Base-by-base conservation (phyloP, 768 basidiomycete genomes). In the Cyclocybe aegerita region DNA sequence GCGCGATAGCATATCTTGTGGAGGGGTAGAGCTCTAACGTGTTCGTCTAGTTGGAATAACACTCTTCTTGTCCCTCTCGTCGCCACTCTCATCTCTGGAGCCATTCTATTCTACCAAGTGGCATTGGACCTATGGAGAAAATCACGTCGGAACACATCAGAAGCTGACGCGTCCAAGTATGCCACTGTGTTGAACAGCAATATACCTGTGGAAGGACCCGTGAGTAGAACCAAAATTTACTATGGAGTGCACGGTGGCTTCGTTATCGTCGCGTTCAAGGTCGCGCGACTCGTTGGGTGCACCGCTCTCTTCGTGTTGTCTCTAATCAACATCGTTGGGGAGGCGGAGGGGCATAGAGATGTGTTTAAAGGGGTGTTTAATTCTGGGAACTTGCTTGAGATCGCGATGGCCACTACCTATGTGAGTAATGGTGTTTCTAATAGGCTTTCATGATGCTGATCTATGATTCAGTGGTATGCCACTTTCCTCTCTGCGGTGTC, bases 401-500 rank as follows among this genome's bases (percentile, higher is more conserved):
- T 51, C 3, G 53, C 47, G 7, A 35, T 53, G 29, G 43, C 54
- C 7, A 9, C 46, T 17, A 49, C 56, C 5, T 60, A 50, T 34
- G 56, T 57, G 46, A 52, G 53, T 23, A 11, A n/a, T 16, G 8
- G 11, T 35, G 29, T 16, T 34, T 29, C 15, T n/a, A 2, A n/a
- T 23, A 29, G 1, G 12, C 15, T 4, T 43, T 35, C 7, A 9
- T n/a, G 36, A 17, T 14, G 50, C 31, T 34, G 6, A 15, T 36
- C 17, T 33, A 42, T 7, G 12, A 30, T 35, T 7, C 38, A 80
- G 78, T 49, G 59, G 16, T 80, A 79, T 54, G 61, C 68, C 11
- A 65, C 72, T 5, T 45, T 78, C 31, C 60, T 77, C n/a, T 70
- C 73, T 2, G 54, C 75, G 38, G 49, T 75, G 8, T 62, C 74